Conservation (phyloP, 352 stramenopile species). For the Globisporangium nunn region DNA sequence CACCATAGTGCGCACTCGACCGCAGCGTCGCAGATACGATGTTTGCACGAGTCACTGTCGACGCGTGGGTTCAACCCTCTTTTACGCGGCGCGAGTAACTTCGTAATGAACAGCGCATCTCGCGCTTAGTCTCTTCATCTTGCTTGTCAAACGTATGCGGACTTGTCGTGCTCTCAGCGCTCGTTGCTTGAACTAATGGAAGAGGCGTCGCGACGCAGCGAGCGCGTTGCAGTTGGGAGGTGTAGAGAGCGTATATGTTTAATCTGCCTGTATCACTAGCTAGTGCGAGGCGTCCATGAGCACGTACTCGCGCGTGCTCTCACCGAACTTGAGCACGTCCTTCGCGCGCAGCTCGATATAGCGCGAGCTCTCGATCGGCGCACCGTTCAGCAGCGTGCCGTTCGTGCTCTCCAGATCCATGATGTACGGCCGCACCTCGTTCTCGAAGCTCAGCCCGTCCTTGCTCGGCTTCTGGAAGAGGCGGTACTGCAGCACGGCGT, state of each 20-base stretch:
- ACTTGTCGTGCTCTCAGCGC: too few relatives aligned
- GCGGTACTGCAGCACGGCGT: conserved; percentile 96
- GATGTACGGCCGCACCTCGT: conserved; percentile 91
- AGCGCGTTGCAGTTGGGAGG: too few relatives aligned
- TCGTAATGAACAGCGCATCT: conserved; percentile 2
- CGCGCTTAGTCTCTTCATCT: too few relatives aligned
- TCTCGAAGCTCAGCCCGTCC: conserved; percentile 47
- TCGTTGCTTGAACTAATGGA: too few relatives aligned
- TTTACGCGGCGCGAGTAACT: neutral
- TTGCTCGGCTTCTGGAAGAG: conserved; percentile 63
- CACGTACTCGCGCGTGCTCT: conserved; percentile 97
- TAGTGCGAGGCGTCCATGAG: conserved; percentile 71
- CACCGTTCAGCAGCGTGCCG: conserved; percentile 96
- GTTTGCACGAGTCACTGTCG: neutral
- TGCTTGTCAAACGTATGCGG: too few relatives aligned
- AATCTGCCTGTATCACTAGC: too few relatives aligned
- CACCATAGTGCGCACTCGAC: neutral
- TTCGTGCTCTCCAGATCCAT: conserved; percentile 98
- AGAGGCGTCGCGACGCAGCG: too few relatives aligned
- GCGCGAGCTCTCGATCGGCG: conserved; percentile 88
- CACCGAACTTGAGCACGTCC: conserved; percentile 95
- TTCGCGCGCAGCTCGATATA: conserved; percentile 96
- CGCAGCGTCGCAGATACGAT: neutral
- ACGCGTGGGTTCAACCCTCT: neutral
- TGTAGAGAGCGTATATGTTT: too few relatives aligned